Evolutionary conservation across 305 asterid species (phyloP).

Genomic region (Stenogyne calaminthoides): DNA sequence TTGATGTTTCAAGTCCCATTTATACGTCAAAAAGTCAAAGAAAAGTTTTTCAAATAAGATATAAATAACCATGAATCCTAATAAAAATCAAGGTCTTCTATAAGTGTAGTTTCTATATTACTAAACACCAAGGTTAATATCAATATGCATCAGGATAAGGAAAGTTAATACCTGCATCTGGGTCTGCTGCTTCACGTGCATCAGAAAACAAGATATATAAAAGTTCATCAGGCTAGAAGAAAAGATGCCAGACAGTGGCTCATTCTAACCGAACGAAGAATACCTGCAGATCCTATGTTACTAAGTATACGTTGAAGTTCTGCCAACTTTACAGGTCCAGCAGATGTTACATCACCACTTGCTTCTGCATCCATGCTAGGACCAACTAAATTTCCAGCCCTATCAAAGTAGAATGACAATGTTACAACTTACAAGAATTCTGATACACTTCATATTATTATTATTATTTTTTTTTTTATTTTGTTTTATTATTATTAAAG

Average conservation of each 20-base stretch:
- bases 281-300: conserved; percentile 83
- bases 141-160: conserved; percentile 17
- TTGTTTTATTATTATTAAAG: no score
- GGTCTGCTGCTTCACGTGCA: conserved; percentile 67
- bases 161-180: conserved; percentile 75
- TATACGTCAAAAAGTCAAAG: conserved; percentile 6
- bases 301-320: conserved; percentile 94
- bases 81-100: conserved; percentile 1
- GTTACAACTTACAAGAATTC: conserved; percentile 11
- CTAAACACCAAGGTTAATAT: neutral
- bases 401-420: conserved; percentile 36
- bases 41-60: conserved; percentile 18
- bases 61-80: neutral
- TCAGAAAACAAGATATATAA: conserved; percentile 24
- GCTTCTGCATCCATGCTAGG: conserved; percentile 80
- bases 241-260: conserved; percentile 18
- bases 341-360: conserved; percentile 80
- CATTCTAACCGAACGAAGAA: conserved; percentile 9
- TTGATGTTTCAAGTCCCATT: conserved; percentile 17
- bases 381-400: conserved; percentile 90
- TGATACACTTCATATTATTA: no score
- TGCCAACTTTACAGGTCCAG: conserved; percentile 88
- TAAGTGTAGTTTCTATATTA: neutral
- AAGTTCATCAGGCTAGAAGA: conserved; percentile 24
- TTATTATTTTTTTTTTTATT: no score